Evolutionary conservation across 805 yeast species (phyloP).

Genomic region (Sugiyamaella floridensis): DNA sequence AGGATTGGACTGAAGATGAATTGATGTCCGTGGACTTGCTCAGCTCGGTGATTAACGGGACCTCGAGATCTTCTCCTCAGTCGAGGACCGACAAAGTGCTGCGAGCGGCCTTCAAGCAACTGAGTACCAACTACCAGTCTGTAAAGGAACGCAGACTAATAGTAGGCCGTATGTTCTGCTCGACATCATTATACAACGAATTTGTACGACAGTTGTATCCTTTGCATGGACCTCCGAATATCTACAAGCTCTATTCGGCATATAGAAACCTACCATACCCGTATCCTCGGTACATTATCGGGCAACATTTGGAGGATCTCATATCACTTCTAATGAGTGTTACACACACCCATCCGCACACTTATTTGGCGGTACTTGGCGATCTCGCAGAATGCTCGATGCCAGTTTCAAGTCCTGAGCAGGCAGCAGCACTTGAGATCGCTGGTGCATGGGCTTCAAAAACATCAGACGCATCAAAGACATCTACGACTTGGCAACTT

Average conservation of each 20-base stretch:
- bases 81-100: neutral
- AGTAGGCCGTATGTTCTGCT: slow-evolving; percentile 11
- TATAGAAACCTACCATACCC: slow-evolving; percentile 31
- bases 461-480: neutral
- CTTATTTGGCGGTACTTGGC: slow-evolving; percentile 17
- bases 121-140: slow-evolving; percentile 11
- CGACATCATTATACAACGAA: slow-evolving; percentile 15
- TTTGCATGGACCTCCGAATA: slow-evolving; percentile 2
- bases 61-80: neutral
- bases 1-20: neutral
- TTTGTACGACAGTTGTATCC: slow-evolving; percentile 22
- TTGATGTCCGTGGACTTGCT: neutral
- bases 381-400: slow-evolving; percentile 26
- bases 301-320: slow-evolving; percentile 30
- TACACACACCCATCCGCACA: slow-evolving; percentile 2
- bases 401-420: slow-evolving; percentile 29
- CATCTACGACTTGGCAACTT: neutral
- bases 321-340: slow-evolving; percentile 19
- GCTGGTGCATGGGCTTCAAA: slow-evolving; percentile 1
- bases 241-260: slow-evolving; percentile 18
- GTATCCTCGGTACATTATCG: slow-evolving; percentile 27
- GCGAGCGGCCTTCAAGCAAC: neutral
- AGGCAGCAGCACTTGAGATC: slow-evolving; percentile 21
- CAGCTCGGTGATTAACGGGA: neutral
- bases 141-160: slow-evolving; percentile 4